Evolutionary conservation across 2,329 filamentous ascomycete species (phyloP), one percentile per base, ranked within the genome.

Genomic region (Madurella mycetomatis): DNA sequence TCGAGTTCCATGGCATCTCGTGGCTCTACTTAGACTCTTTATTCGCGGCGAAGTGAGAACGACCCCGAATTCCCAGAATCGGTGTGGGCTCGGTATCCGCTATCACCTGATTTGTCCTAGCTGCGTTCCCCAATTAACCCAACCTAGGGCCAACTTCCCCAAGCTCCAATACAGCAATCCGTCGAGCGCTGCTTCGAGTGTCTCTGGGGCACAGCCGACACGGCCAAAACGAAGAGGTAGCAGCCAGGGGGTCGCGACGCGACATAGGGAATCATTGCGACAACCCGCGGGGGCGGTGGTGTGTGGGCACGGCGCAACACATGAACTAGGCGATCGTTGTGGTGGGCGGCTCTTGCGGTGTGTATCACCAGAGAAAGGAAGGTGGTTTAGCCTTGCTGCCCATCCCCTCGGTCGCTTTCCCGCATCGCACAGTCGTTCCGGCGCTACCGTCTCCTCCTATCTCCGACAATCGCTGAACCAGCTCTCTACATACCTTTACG

Each of bases 51-150:
- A 40, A 16, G 40, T 37, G 32, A 37, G 17, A 11, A n/a, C n/a
- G 25, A 37, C 30, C 13, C n/a, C 42, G 16, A 9, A 40, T 43
- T 16, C 30, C 39, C 53, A 18, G 37, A 39, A 43, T 37, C 34
- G 41, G 42, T 41, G 47, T 55, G 47, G 43, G 42, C 18, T 31
- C 37, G 19, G 30, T 42, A 30, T 25, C 32, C 16, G 40, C 43
- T 47, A 43, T 55, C 53, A 55, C 53, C 53, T 55, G 53, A 55
- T 51, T 47, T 13, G 5, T 17, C 25, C 25, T 25, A 25, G 25
- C 25, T 25, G 25, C 25, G 25, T 7, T 25, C 25, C 25, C 25
- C 25, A 25, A 25, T 25, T 25, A 25, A 25, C 25, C 25, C 25
- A 25, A 25, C 25, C 25, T 25, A 25, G 13, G 34, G 9, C 34